Percentiles rank a stretch among this genome's conserved stretches.
Conservation (phyloP, 768 basidiomycete genomes). For the Amanita phalloides region DNA sequence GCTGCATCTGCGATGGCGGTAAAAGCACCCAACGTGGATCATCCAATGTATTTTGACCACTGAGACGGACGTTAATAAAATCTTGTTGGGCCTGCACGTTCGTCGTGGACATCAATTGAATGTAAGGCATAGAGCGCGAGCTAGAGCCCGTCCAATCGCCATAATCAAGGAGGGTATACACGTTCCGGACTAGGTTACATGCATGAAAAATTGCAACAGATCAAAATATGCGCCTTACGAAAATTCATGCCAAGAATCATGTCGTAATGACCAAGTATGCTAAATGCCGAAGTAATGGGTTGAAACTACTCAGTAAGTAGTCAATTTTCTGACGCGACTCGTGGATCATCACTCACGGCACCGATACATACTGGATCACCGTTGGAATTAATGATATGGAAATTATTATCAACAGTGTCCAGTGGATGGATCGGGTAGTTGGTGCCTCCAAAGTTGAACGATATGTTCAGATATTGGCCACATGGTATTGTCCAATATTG, state of each 20-base stretch:
- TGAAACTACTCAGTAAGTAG: constrained; percentile 46
- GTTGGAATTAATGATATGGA: constrained; percentile 28
- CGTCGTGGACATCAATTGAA: constrained; percentile 60
- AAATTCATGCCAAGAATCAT: constrained; percentile 80
- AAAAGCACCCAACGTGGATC: constrained; percentile 49
- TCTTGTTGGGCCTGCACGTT: constrained; percentile 46
- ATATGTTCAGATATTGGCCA: constrained; percentile 58
- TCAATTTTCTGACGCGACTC: neutral
- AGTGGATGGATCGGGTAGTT: constrained; percentile 69
- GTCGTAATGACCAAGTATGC: constrained; percentile 67
- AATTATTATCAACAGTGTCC: constrained; percentile 55
- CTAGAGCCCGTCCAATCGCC: constrained; percentile 53
- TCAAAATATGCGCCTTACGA: constrained; percentile 29
- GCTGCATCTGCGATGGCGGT: constrained; percentile 43
- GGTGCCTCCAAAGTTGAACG: constrained; percentile 60
- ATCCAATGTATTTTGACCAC: constrained; percentile 46
- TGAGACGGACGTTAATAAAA: constrained; percentile 52
- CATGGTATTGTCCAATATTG: constrained; percentile 70
- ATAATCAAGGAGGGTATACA: constrained; percentile 62
- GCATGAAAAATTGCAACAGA: neutral
- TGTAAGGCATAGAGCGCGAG: constrained; percentile 45
- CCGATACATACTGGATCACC: constrained; percentile 58
- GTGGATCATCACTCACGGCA: constrained; percentile 33
- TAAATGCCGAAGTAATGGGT: constrained; percentile 74
- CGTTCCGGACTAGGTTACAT: constrained; percentile 53